These are phyloP conservation scores for Backusella macrospora DNA, from an alignment of 192 early-diverging fungal species.

Conservation along the genomic window DNA sequence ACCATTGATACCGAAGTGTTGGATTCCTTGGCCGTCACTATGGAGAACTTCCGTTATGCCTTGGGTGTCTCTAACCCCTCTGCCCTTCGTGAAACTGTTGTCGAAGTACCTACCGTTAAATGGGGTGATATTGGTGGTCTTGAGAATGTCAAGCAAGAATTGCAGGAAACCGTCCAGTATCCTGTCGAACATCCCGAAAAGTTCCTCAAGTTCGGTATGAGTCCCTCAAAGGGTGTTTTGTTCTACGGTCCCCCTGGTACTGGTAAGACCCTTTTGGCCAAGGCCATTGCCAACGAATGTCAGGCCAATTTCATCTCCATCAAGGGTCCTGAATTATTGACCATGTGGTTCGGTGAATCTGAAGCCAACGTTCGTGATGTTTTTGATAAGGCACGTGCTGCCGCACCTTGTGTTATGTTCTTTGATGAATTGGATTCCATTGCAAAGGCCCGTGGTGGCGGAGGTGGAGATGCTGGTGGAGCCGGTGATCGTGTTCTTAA, in stretches of 20 bases:
- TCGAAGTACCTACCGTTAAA: conserved; percentile 90
- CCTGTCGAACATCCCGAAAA: no score
- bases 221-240: conserved; percentile 93
- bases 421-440: conserved; percentile 99
- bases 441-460: conserved; percentile 84
- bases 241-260: conserved; percentile 99
- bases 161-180: conserved; percentile 98
- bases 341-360: conserved; percentile 99
- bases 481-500: conserved; percentile 96
- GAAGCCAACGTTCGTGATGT: conserved; percentile 98
- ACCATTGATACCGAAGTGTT: conserved; percentile 96
- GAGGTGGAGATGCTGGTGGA: conserved; percentile 83
- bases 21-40: conserved; percentile 91
- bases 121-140: conserved; percentile 98
- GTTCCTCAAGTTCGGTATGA: conserved; percentile 96
- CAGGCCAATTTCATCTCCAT: conserved; percentile 99
- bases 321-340: no score
- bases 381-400: conserved; percentile 97
- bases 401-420: conserved; percentile 98
- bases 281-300: conserved; percentile 99
- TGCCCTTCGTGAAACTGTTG: conserved; percentile 94
- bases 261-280: conserved; percentile 97
- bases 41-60: conserved; percentile 95
- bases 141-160: conserved; percentile 95
- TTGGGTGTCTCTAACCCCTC: conserved; percentile 93